Evolutionary conservation across 192 early-diverging fungal genomes (phyloP).

Genomic region (Chytriomyces hyalinus): DNA sequence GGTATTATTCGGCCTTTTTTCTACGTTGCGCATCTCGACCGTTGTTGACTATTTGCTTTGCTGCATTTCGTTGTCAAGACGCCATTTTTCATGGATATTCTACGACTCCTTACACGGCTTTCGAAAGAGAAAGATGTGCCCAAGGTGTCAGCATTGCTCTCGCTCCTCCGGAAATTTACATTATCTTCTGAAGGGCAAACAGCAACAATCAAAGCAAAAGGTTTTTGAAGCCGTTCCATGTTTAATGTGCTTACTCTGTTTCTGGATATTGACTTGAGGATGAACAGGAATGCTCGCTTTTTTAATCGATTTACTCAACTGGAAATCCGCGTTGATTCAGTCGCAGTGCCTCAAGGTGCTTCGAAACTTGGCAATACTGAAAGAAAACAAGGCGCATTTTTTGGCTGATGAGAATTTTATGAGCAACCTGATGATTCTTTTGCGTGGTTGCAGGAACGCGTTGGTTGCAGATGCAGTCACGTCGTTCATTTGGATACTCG

Average conservation of each 20-base stretch:
- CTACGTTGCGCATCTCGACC: no score
- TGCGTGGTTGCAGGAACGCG: constrained; percentile 20
- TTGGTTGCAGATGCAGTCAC: constrained; percentile 24
- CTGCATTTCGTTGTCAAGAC: constrained; percentile 14
- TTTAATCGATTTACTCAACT: constrained; percentile 23
- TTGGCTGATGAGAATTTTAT: constrained; percentile 35
- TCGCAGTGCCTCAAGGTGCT: constrained; percentile 33
- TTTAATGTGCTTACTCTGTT: constrained; percentile 24
- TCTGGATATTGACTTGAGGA: neutral
- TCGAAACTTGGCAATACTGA: constrained; percentile 38
- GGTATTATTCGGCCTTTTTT: constrained; percentile 22
- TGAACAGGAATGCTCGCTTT: constrained; percentile 33
- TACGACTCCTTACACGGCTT: constrained; percentile 3
- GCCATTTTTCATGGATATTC: constrained; percentile 3
- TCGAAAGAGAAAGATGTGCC: constrained; percentile 35
- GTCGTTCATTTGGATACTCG: constrained; percentile 39
- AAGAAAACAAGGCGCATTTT: constrained; percentile 50
- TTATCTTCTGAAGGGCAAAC: constrained; percentile 37
- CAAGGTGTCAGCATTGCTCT: constrained; percentile 25
- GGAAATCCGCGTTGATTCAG: constrained; percentile 4
- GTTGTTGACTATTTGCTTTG: neutral
- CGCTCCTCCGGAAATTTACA: constrained; percentile 33
- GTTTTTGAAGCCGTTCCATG: constrained; percentile 1
- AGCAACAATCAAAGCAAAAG: constrained; percentile 31
- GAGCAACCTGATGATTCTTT: neutral